phyloP scores from a whole-genome alignment of 2,329 filamentous ascomycete species.

The Fusarium domesticum region DNA sequence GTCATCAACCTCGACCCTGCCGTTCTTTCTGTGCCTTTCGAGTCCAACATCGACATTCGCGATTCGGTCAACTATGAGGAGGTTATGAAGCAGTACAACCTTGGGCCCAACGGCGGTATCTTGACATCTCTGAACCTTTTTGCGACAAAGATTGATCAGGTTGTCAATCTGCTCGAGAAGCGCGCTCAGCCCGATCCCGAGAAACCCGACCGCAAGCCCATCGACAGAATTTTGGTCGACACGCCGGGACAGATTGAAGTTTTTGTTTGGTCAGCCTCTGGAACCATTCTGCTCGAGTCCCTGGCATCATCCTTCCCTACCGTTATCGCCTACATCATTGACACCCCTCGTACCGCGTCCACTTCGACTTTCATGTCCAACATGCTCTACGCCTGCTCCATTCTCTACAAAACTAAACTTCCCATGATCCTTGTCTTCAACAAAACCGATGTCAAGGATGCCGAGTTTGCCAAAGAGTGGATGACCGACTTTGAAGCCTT shows the following conservation, averaged over 20 bases:
- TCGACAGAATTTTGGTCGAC: conserved; percentile 86
- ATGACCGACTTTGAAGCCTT: conserved; percentile 99
- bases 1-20: conserved; percentile 97
- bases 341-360: conserved; percentile 88
- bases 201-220: conserved; percentile 58
- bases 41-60: conserved; percentile 97
- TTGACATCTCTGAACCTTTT: conserved; percentile 94
- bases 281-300: conserved; percentile 88
- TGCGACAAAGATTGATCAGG: conserved; percentile 96
- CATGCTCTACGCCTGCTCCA: conserved; percentile 98
- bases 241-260: conserved; percentile 98
- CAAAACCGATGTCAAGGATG: conserved; percentile 94
- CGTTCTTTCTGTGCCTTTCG: conserved; percentile 88
- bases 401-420: conserved; percentile 96
- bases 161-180: conserved; percentile 86
- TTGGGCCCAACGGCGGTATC: conserved; percentile 95
- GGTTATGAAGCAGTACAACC: conserved; percentile 98
- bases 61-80: conserved; percentile 99
- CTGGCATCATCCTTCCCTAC: conserved; percentile 93
- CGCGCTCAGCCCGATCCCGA: conserved; percentile 64
- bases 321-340: conserved; percentile 95
- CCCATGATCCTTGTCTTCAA: conserved; percentile 99
- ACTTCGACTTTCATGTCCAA: conserved; percentile 99
- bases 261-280: conserved; percentile 96
- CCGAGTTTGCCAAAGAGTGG: conserved; percentile 92